phyloP scores from a whole-genome alignment of 352 stramenopile genomes.

The Phytophthora podocarpi region DNA sequence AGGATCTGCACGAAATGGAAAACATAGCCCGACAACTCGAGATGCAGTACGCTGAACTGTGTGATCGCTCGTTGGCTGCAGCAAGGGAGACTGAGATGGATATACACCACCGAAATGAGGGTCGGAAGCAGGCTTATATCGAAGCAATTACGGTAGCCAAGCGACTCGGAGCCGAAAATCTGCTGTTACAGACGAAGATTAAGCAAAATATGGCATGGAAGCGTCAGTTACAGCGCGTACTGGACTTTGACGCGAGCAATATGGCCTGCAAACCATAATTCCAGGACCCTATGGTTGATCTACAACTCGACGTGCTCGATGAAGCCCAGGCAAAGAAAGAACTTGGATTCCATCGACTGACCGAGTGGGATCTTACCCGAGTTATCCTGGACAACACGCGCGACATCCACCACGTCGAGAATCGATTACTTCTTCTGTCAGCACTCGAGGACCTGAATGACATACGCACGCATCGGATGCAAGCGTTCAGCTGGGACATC shows the following conservation, averaged over 20 bases:
- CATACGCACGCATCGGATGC: constrained; percentile 10
- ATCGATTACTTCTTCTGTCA: constrained; percentile 9
- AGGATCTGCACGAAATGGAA: too few species aligned
- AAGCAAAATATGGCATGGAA: constrained; percentile 35
- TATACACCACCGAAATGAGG: too few species aligned
- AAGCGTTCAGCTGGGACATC: constrained; percentile 41
- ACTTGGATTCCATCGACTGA: constrained; percentile 36
- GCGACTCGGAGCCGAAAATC: constrained; percentile 45
- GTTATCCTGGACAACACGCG: constrained; percentile 33
- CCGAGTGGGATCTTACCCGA: constrained; percentile 29
- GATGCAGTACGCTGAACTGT: too few species aligned
- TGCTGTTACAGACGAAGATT: constrained; percentile 31
- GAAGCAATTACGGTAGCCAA: constrained; percentile 22
- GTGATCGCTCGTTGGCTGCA: too few species aligned
- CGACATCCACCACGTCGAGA: constrained; percentile 26
- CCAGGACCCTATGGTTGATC: neutral
- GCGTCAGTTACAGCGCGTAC: constrained; percentile 31
- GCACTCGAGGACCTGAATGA: neutral
- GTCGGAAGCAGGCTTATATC: too few species aligned
- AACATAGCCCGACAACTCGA: too few species aligned
- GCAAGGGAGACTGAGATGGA: too few species aligned
- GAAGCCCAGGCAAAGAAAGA: constrained; percentile 22
- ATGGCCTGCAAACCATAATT: neutral
- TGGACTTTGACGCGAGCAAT: constrained; percentile 30
- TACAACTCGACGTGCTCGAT: constrained; percentile 16